These are phyloP conservation scores for Hirsutella rhossiliensis DNA, from an alignment of 2,329 filamentous ascomycete genomes.

Conservation along the genomic window DNA sequence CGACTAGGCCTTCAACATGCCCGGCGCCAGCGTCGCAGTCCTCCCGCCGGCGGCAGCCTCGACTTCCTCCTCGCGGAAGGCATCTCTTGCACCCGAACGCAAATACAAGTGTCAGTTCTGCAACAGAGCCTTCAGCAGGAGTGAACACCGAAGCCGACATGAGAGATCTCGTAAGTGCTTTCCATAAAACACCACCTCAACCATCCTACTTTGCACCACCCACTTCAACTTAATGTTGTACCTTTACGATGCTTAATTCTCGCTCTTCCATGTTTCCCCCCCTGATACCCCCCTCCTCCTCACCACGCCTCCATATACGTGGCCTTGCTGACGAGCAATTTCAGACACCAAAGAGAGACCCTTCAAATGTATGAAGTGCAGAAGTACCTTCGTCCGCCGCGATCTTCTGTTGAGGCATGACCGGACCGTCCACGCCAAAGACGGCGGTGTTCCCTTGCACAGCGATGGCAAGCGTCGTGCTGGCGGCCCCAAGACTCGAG, in stretches of 20 bases:
- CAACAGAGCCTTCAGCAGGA: constrained; percentile 91
- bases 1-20: constrained; percentile 44
- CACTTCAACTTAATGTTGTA: not conserved
- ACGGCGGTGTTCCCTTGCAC: constrained; percentile 85
- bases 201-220: not conserved
- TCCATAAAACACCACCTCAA: not conserved
- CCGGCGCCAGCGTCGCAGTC: constrained; percentile 56
- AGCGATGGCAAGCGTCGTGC: constrained; percentile 86
- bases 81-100: constrained; percentile 73
- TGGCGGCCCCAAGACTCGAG: constrained; percentile 53
- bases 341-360: constrained; percentile 96
- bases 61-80: constrained; percentile 63
- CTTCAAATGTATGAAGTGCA: constrained; percentile 97
- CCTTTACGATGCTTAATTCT: too few species aligned
- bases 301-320: not conserved
- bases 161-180: constrained; percentile 86
- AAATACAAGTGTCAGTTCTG: constrained; percentile 99
- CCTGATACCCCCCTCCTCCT: not conserved
- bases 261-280: too few species aligned
- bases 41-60: constrained; percentile 52
- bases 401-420: constrained; percentile 95
- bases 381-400: constrained; percentile 95
- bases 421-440: constrained; percentile 95
- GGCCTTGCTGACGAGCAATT: constrained; percentile 1
- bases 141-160: constrained; percentile 92